Evolutionary conservation across 78 protist species (phyloP).

Genomic region (Corallochytrium limacisporum): DNA sequence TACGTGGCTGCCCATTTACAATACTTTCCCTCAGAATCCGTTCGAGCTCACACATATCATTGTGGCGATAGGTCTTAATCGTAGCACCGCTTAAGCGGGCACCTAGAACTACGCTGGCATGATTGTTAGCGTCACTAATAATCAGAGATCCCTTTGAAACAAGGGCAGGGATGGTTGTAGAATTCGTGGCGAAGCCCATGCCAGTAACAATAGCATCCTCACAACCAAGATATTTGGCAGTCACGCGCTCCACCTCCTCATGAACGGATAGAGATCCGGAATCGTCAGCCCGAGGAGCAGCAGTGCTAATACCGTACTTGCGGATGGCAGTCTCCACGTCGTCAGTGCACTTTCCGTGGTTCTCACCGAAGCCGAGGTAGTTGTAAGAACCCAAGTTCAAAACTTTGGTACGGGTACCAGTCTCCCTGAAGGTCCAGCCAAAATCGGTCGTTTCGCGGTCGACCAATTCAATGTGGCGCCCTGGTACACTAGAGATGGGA

Average conservation of each 20-base stretch:
- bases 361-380: slow-evolving; percentile 92
- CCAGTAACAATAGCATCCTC: slow-evolving; percentile 62
- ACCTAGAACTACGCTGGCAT: slow-evolving; percentile 86
- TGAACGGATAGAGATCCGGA: neutral
- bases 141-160: slow-evolving; percentile 69
- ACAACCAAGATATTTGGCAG: slow-evolving; percentile 72
- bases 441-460: slow-evolving; percentile 32
- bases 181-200: slow-evolving; percentile 98
- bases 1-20: slow-evolving; percentile 77
- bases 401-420: neutral
- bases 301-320: slow-evolving; percentile 21
- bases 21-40: slow-evolving; percentile 43
- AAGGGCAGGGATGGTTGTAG: slow-evolving; percentile 75
- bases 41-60: slow-evolving; percentile 63
- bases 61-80: slow-evolving; percentile 81
- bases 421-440: slow-evolving; percentile 16
- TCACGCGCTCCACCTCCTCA: slow-evolving; percentile 48
- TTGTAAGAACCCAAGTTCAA: slow-evolving; percentile 92
- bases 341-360: slow-evolving; percentile 43
- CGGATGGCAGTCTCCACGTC: slow-evolving; percentile 21
- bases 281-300: neutral
- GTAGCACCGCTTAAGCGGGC: slow-evolving; percentile 67
- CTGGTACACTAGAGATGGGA: slow-evolving; percentile 72
- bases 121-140: slow-evolving; percentile 81
- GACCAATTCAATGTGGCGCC: slow-evolving; percentile 55